Conservation (phyloP, 306 rosid genomes). For the Oxytropis ochrocephala region DNA sequence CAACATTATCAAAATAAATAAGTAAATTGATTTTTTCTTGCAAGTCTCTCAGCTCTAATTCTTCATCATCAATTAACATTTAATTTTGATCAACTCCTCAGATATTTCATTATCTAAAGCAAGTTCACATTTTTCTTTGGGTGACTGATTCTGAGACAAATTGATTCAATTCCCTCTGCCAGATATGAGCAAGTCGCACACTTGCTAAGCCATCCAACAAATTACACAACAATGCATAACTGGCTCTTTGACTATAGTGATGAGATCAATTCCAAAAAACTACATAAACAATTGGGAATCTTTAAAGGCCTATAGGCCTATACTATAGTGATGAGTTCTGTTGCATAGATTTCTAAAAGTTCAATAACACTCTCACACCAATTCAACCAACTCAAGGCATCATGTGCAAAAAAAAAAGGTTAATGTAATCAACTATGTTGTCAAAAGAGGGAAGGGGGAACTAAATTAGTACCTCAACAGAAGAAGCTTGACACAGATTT, state of each 20-base stretch:
- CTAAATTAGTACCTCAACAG: too few species aligned
- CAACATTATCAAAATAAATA: slow-evolving; percentile 55
- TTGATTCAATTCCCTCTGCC: slow-evolving; percentile 45
- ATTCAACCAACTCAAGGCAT: too few species aligned
- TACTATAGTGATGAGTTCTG: too few species aligned
- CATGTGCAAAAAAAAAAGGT: too few species aligned
- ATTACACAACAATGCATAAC: slow-evolving; percentile 5
- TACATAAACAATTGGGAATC: too few species aligned
- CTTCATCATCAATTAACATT: slow-evolving; percentile 79
- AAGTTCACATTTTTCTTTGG: slow-evolving; percentile 57
- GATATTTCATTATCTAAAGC: slow-evolving; percentile 41
- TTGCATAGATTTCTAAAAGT: too few species aligned
- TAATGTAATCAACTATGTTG: too few species aligned
- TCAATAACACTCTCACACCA: too few species aligned
- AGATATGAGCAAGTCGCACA: slow-evolving; percentile 18
- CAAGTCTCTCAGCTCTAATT: slow-evolving; percentile 69
- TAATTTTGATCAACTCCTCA: slow-evolving; percentile 44
- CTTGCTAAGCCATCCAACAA: slow-evolving; percentile 15
- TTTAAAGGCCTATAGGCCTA: too few species aligned
- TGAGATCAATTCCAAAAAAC: too few species aligned
- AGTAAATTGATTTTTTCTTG: slow-evolving; percentile 43
- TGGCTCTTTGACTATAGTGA: background rate
- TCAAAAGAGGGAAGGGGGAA: too few species aligned
- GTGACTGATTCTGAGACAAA: slow-evolving; percentile 30
- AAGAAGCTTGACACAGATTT: too few species aligned